Evolutionary conservation across 1,284 basidiomycete genomes (phyloP), one percentile per base, ranked within the genome.

Genomic region (Trichosporon sp.): DNA sequence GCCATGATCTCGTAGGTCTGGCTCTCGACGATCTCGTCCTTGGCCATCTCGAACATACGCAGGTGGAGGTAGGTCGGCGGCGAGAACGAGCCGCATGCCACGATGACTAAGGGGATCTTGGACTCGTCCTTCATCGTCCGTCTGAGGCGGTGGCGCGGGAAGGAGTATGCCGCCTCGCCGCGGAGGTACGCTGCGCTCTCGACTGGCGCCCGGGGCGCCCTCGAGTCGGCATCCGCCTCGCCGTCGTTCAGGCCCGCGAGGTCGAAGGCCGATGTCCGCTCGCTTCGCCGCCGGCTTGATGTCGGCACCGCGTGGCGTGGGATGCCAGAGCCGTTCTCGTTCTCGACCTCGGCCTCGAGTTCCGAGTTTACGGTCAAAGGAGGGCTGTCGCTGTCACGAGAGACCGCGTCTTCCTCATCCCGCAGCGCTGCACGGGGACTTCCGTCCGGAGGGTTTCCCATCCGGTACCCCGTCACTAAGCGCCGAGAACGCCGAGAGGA

Each of bases 1-100:
- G 91, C 94, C 72, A 96, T 85, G 72, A 97, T 89, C 82, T 96
- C 94, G 75, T 91, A 95, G 70, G 93, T 87, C 67, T 92, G 93
- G 73, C 91, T 91, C 76, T 96, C 94, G 60, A 92, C 86, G 64
- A 92, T 87, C 74, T 92, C 94, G 82, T 97, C 94, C 81, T 90
- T 91, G 63, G 94, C 94, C 94, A 97, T 96, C 80, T 96, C 94
- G 80, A 96, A 97, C 91, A 97, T 96, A 64, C 94, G 90, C 75
- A 85, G 70, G 67, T 85, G 84, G 33, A 84, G 80, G 67, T 85
- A 85, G 1, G 84, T 85, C 5, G 84, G 84, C 1, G 84, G 84
- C 0, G 83, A 84, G 75, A 85, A 85, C 23, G 81, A 82, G 21
- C 84, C 84, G 69, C 84, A 85, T 0, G 84, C 84, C 32, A 85